Percentiles rank a stretch among this genome's conserved stretches.
Conservation (phyloP, 371 early-diverging fungal genomes). For the Mortierella sp. region DNA sequence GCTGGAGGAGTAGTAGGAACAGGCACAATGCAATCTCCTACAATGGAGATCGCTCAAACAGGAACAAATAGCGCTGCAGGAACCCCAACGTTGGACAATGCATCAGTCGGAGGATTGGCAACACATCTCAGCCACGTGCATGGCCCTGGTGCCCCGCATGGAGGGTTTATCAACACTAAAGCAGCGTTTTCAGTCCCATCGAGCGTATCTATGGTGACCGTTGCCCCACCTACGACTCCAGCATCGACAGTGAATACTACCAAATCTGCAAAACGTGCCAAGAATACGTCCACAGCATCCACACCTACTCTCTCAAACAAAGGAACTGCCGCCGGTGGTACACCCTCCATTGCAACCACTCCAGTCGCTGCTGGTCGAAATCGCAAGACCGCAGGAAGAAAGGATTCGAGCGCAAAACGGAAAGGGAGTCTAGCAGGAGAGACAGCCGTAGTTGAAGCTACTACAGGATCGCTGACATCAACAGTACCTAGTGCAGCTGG, state of each 20-base stretch:
- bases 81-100: not conserved
- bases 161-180: not conserved
- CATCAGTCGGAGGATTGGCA: slow-evolving; percentile 1
- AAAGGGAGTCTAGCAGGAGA: slow-evolving; percentile 8
- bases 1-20: slow-evolving; percentile 5
- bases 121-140: slow-evolving; percentile 3
- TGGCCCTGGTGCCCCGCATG: not conserved
- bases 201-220: not conserved
- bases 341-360: not conserved
- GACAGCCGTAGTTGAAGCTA: not conserved
- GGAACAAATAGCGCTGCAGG: not conserved
- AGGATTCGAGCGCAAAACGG: slow-evolving; percentile 8
- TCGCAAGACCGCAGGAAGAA: slow-evolving; percentile 10
- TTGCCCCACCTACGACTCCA: not conserved
- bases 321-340: slow-evolving; percentile 7
- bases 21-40: not conserved
- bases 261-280: not conserved
- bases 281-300: not conserved
- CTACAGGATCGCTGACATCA: not conserved
- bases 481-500: not conserved
- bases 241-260: not conserved
- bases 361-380: not conserved
- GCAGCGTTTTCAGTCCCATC: not conserved
- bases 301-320: not conserved
- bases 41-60: slow-evolving; percentile 11